Conservation (phyloP, 179 eudicot genomes). For the Corrigiola litoralis region DNA sequence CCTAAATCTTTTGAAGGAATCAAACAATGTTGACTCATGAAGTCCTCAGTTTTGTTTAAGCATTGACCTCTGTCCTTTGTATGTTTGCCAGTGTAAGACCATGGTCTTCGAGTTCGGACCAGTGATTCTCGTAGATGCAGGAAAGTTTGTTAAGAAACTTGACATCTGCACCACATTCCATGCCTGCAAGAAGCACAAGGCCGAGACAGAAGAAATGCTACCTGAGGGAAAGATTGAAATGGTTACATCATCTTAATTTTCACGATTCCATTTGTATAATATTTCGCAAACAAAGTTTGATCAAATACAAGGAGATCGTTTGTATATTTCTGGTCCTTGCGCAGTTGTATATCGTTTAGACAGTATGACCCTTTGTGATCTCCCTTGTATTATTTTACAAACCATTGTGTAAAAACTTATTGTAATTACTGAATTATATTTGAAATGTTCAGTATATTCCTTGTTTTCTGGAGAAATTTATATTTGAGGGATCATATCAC, state of each 20-base stretch:
- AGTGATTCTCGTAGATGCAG: slow-evolving; percentile 52
- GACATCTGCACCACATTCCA: slow-evolving; percentile 68
- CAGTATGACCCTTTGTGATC: neutral
- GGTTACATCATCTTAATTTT: slow-evolving; percentile 48
- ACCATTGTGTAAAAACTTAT: too few relatives aligned
- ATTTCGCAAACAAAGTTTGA: slow-evolving; percentile 4
- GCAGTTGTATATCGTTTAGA: slow-evolving; percentile 7
- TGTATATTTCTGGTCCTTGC: neutral
- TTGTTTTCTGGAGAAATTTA: too few relatives aligned
- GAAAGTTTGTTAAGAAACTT: slow-evolving; percentile 46
- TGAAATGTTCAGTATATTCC: too few relatives aligned
- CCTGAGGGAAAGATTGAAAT: slow-evolving; percentile 27
- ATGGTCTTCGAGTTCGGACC: slow-evolving; percentile 79
- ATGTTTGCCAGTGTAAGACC: slow-evolving; percentile 60
- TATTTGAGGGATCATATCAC: too few relatives aligned
- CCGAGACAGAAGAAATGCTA: slow-evolving; percentile 7
- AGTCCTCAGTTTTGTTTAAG: neutral
- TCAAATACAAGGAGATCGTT: neutral
- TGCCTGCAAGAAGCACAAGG: slow-evolving; percentile 41
- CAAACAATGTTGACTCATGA: too few relatives aligned
- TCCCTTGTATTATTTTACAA: slow-evolving; percentile 7
- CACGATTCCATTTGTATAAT: neutral
- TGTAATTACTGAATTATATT: too few relatives aligned
- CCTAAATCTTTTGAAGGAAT: too few relatives aligned
- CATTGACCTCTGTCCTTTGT: neutral